A percentile compares a stretch with the other conserved stretches of the same genome.
Conservation (phyloP, 108 stramenopile species). For the Discostella pseudostelligera region DNA sequence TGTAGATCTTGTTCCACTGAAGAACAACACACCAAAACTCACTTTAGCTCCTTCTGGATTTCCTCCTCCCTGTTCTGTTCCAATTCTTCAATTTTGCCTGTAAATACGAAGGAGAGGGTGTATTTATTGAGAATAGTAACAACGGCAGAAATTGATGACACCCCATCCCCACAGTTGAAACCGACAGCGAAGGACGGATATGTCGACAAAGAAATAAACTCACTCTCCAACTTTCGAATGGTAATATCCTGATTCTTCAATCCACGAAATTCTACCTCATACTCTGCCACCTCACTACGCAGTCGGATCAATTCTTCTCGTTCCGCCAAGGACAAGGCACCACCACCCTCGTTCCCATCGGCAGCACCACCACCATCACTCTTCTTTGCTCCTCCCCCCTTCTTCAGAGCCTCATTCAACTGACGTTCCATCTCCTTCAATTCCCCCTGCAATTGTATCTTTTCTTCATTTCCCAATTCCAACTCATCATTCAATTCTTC, state of each 20-base stretch:
- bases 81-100: slow-evolving; percentile 65
- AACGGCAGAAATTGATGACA: too few relatives aligned
- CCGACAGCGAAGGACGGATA: neutral
- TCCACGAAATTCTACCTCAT: slow-evolving; percentile 85
- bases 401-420: slow-evolving; percentile 6
- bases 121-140: too few relatives aligned
- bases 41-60: slow-evolving; percentile 62
- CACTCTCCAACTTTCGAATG: slow-evolving; percentile 78
- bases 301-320: slow-evolving; percentile 81
- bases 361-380: slow-evolving; percentile 1
- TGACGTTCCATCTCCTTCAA: slow-evolving; percentile 42
- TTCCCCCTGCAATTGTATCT: slow-evolving; percentile 26
- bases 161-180: too few relatives aligned
- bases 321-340: slow-evolving; percentile 47
- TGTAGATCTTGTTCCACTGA: too few relatives aligned
- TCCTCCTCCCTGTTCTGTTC: slow-evolving; percentile 67
- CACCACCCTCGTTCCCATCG: too few relatives aligned
- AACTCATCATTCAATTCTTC: slow-evolving; percentile 61
- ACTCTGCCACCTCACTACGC: slow-evolving; percentile 83
- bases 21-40: too few relatives aligned
- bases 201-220: neutral
- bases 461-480: slow-evolving; percentile 26
- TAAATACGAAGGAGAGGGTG: too few relatives aligned
- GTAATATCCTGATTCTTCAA: slow-evolving; percentile 94
- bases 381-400: slow-evolving; percentile 6